Evolutionary conservation across 2,329 filamentous ascomycete species (phyloP), one percentile per base, ranked within the genome.

Genomic region (Microdochium paspali): DNA sequence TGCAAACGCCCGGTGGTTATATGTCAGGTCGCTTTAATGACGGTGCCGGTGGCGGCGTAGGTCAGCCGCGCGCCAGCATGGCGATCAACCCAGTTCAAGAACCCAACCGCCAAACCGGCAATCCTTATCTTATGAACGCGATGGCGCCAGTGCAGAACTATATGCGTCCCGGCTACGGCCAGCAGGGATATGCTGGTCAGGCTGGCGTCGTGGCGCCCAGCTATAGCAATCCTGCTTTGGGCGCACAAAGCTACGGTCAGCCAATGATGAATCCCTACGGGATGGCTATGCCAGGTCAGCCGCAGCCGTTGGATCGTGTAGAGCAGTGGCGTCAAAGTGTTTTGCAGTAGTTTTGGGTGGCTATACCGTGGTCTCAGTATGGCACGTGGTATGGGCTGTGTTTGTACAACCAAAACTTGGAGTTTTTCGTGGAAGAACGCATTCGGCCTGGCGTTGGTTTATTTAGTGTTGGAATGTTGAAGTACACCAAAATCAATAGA

Each of bases 1-100:
- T 61, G 25, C 56, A 60, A 21, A 62, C 61, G 24, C 58, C 69
- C 0, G 70, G 73, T 25, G 76, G 73, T 0, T 80, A 68, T 56
- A 66, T 69, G 52, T 67, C 71, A 20, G 77, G 77, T 2, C 63
- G 65, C n/a, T 80, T 74, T 56, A 80, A 80, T 53, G 73, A 79
- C 46, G 74, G 74, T 1, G 60, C 56, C 13, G 75, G 67, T 4
- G 75, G 75, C 2, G 58, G 58, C 3, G 39, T 54, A 12, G 59
- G 58, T 23, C 52, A 54, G 31, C 44, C 56, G 20, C 54, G 61
- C 24, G 49, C 55, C 10, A 60, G 47, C 44, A 55, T 50, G 48
- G 54, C 51, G 30, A 46, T 56, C 46, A 50, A 52, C 26, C 50
- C 48, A 9, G 53, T 51, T 20, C 30, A 21, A 10, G 35, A 40